These are phyloP conservation scores for Austropuccinia psidii DNA, from an alignment of 1,284 basidiomycete species.

Conservation along the genomic window DNA sequence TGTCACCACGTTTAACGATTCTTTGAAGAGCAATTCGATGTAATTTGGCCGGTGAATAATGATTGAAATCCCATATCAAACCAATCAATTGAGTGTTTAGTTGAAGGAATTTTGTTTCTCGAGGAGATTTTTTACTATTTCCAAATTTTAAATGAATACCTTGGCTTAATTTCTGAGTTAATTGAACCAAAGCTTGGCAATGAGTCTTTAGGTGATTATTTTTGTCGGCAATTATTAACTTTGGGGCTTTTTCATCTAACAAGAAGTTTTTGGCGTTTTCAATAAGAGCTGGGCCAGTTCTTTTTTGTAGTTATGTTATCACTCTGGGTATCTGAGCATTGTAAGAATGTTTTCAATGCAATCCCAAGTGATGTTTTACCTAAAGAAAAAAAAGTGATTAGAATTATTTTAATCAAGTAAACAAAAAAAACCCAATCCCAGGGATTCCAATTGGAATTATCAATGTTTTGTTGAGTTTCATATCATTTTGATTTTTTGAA, in stretches of 20 bases:
- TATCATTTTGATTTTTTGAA: background rate
- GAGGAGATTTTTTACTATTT: background rate
- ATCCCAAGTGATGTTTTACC: constrained; percentile 74
- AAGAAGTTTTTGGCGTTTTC: constrained; percentile 64
- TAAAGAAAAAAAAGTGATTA: too few species aligned
- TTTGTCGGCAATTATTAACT: constrained; percentile 17
- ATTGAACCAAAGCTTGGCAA: constrained; percentile 1
- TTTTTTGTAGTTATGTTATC: constrained; percentile 81
- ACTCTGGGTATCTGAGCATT: constrained; percentile 79
- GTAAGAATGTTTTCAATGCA: constrained; percentile 68
- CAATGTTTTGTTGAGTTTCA: constrained; percentile 68
- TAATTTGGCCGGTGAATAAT: constrained; percentile 52
- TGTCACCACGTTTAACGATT: constrained; percentile 63
- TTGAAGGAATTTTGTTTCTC: background rate
- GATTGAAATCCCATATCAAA: constrained; percentile 64
- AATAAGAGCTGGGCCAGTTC: constrained; percentile 65
- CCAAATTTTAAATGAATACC: constrained; percentile 4
- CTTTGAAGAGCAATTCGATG: constrained; percentile 71
- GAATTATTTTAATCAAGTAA: too few species aligned
- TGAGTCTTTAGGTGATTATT: constrained; percentile 29
- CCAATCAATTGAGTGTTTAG: constrained; percentile 59
- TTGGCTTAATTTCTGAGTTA: constrained; percentile 1
- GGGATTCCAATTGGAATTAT: constrained; percentile 84
- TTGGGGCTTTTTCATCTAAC: background rate
- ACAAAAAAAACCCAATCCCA: constrained; percentile 59